Conservation (phyloP, 306 rosid genomes). For the Lotus japonicus region DNA sequence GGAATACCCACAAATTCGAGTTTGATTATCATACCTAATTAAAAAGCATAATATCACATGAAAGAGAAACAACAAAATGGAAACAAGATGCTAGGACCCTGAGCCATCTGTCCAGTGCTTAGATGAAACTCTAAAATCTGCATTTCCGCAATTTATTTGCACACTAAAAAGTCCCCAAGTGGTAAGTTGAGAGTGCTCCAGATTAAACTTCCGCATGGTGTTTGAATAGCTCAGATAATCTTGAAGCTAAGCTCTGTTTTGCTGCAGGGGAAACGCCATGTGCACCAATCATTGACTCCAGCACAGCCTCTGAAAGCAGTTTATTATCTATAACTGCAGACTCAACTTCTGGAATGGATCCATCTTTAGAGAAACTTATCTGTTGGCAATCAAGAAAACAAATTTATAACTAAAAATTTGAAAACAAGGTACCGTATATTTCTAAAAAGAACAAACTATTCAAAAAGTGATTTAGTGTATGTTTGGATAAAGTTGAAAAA, state of each 20-base stretch:
- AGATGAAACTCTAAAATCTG: background rate
- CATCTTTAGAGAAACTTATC: slow-evolving; percentile 75
- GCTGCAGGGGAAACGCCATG: slow-evolving; percentile 79
- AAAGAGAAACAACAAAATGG: background rate
- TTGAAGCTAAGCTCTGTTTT: slow-evolving; percentile 51
- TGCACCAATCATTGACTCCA: slow-evolving; percentile 68
- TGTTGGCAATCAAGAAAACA: slow-evolving; percentile 13
- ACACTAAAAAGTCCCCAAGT: too few species aligned
- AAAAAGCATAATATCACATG: too few species aligned
- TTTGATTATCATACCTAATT: too few species aligned
- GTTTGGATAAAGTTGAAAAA: too few species aligned
- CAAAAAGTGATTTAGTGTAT: too few species aligned
- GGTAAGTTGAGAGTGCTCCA: too few species aligned
- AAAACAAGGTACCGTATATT: background rate
- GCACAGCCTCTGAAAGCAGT: slow-evolving; percentile 53
- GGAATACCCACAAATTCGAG: too few species aligned
- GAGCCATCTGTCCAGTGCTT: background rate
- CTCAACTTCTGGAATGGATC: slow-evolving; percentile 35
- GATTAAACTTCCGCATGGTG: background rate
- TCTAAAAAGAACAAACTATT: background rate
- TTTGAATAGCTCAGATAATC: slow-evolving; percentile 38
- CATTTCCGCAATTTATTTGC: too few species aligned
- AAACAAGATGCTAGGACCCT: background rate
- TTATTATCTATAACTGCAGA: slow-evolving; percentile 50
- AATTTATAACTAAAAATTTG: background rate